Conservation (phyloP, 371 early-diverging fungal species). For the Haplosporangium sp. region DNA sequence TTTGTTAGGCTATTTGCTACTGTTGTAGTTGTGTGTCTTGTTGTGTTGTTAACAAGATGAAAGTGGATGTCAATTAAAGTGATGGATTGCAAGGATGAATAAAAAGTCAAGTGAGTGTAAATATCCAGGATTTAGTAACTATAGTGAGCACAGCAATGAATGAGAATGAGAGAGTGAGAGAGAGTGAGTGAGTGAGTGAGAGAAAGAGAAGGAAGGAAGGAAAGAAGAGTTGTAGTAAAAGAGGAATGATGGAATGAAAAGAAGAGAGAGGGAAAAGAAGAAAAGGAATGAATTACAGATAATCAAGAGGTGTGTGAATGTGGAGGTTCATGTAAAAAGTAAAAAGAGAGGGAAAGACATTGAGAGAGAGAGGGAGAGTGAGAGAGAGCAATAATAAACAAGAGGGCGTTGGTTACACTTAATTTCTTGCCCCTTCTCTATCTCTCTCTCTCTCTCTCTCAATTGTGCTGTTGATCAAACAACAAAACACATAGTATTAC, state of each 20-base stretch:
- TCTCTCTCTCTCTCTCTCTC: background rate
- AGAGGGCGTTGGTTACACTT: background rate
- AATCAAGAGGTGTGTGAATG: no score
- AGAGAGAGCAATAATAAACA: background rate
- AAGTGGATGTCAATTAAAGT: background rate
- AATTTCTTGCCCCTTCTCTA: background rate
- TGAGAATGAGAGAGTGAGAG: slow-evolving; percentile 9
- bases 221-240: background rate
- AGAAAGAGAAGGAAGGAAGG: background rate
- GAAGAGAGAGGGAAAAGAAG: background rate
- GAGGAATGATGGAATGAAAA: background rate
- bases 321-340: background rate
- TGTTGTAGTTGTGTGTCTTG: no score
- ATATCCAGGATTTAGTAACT: background rate
- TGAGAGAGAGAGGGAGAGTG: background rate
- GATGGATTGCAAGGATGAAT: background rate
- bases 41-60: no score
- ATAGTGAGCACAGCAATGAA: background rate
- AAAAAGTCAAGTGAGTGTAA: no score
- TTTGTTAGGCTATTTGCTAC: no score
- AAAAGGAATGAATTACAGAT: background rate
- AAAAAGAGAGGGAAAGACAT: background rate
- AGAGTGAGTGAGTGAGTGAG: slow-evolving; percentile 9
- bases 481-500: no score
- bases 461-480: no score